These are phyloP conservation scores for Torulaspora globosa DNA, from an alignment of 1,139 yeast genomes.

Conservation along the genomic window DNA sequence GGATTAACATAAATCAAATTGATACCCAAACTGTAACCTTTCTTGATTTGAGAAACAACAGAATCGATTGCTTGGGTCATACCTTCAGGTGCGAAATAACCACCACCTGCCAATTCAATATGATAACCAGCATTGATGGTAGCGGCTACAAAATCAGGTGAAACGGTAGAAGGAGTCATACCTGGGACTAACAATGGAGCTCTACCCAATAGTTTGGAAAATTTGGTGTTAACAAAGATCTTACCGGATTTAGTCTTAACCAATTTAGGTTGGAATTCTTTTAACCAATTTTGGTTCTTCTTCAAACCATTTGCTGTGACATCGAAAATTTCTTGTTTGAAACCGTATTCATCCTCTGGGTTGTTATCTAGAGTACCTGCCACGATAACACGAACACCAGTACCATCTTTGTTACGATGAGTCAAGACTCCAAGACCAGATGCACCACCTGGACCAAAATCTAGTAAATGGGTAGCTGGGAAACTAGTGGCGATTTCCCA, in stretches of 20 bases:
- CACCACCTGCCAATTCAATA: conserved; percentile 98
- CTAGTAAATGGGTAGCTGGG: conserved; percentile 80
- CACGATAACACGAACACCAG: conserved; percentile 89
- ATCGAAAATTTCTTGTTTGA: conserved; percentile 91
- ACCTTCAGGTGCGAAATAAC: conserved; percentile 70
- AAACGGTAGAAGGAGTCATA: conserved; percentile 97
- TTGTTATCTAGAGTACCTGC: conserved; percentile 85
- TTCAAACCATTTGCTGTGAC: conserved; percentile 59
- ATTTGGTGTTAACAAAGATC: conserved; percentile 85
- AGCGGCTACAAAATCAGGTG: conserved; percentile 89
- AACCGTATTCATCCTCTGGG: conserved; percentile 75
- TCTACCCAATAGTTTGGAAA: conserved; percentile 86
- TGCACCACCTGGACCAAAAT: conserved; percentile 98
- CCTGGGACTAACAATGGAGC: conserved; percentile 98
- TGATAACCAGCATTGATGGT: conserved; percentile 95
- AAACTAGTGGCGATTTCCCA: conserved; percentile 91
- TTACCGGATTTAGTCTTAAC: conserved; percentile 69
- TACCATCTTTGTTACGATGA: conserved; percentile 96
- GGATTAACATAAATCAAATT: conserved; percentile 96
- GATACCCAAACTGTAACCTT: conserved; percentile 87
- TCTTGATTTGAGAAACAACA: conserved; percentile 59
- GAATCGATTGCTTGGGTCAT: conserved; percentile 74
- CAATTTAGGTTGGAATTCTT: conserved; percentile 81
- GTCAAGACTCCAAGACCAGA: conserved; percentile 95
- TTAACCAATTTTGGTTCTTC: conserved; percentile 88